Evolutionary conservation across 495 filamentous ascomycete species (phyloP).

Genomic region (Mytilinidion resinicola): DNA sequence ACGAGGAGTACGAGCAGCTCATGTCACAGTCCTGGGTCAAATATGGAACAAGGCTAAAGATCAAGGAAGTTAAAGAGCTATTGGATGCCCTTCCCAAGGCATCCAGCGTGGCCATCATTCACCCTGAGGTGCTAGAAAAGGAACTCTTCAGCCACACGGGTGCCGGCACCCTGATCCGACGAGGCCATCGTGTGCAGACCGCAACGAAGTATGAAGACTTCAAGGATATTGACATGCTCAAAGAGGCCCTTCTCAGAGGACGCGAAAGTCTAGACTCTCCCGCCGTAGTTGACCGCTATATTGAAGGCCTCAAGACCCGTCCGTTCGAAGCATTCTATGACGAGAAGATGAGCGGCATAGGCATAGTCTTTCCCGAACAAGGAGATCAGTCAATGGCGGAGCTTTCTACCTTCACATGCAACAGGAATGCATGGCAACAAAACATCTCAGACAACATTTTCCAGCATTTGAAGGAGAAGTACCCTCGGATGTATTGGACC

Average conservation of each 20-base stretch:
- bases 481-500: slow-evolving; percentile 90
- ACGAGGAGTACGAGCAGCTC: slow-evolving; percentile 92
- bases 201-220: slow-evolving; percentile 71
- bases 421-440: slow-evolving; percentile 89
- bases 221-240: slow-evolving; percentile 66
- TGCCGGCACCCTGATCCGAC: slow-evolving; percentile 87
- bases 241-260: slow-evolving; percentile 77
- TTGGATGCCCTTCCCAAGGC: slow-evolving; percentile 79
- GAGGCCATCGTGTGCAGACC: slow-evolving; percentile 83
- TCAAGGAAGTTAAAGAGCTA: slow-evolving; percentile 96
- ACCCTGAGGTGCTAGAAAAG: slow-evolving; percentile 89
- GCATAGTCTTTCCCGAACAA: slow-evolving; percentile 75
- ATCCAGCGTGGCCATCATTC: slow-evolving; percentile 95
- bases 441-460: slow-evolving; percentile 99
- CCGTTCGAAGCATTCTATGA: slow-evolving; percentile 94
- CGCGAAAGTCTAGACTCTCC: slow-evolving; percentile 78
- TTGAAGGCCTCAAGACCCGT: slow-evolving; percentile 65
- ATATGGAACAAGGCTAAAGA: slow-evolving; percentile 94
- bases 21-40: slow-evolving; percentile 96
- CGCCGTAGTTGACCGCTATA: slow-evolving; percentile 78
- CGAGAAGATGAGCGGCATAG: slow-evolving; percentile 91
- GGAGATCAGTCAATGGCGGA: slow-evolving; percentile 55
- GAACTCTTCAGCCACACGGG: slow-evolving; percentile 95
- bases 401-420: slow-evolving; percentile 88
- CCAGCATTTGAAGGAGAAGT: slow-evolving; percentile 84